Evolutionary conservation across 2,329 filamentous ascomycete genomes (phyloP).

Genomic region (Fusarium sp.): DNA sequence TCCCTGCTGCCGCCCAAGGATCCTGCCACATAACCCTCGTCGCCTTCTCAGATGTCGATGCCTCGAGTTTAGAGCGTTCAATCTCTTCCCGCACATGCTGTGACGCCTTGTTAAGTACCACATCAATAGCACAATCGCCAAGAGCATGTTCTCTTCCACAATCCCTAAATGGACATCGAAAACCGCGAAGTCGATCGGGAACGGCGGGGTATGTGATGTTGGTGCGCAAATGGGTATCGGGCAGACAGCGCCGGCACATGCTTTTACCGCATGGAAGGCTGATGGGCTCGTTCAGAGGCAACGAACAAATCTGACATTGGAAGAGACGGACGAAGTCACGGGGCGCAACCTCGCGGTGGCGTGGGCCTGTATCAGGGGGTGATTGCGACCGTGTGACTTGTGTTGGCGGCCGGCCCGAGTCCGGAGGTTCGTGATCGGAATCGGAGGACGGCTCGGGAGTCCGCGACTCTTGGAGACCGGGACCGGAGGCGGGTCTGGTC

Average conservation of each 20-base stretch:
- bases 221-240: conserved; percentile 69
- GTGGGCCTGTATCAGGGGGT: conserved; percentile 1
- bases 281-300: conserved; percentile 73
- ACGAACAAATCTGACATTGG: conserved; percentile 80
- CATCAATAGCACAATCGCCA: conserved; percentile 81
- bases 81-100: conserved; percentile 68
- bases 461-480: conserved; percentile 18
- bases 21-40: conserved; percentile 54
- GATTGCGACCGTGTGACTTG: conserved; percentile 19
- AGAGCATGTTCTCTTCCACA: conserved; percentile 79
- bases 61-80: conserved; percentile 51
- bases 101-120: conserved; percentile 78
- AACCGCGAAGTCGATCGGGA: conserved; percentile 73
- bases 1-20: conserved; percentile 54
- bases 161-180: conserved; percentile 75
- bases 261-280: conserved; percentile 85
- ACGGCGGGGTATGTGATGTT: conserved; percentile 82
- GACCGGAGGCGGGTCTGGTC: conserved; percentile 27
- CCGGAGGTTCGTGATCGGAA: conserved; percentile 16
- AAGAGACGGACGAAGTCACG: conserved; percentile 70
- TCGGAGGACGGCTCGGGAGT: conserved; percentile 14
- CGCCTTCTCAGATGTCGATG: conserved; percentile 43
- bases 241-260: conserved; percentile 80
- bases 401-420: conserved; percentile 16
- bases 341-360: conserved; percentile 36